Evolutionary conservation across 2,329 filamentous ascomycete species (phyloP).

Genomic region (Botrytis fabae): DNA sequence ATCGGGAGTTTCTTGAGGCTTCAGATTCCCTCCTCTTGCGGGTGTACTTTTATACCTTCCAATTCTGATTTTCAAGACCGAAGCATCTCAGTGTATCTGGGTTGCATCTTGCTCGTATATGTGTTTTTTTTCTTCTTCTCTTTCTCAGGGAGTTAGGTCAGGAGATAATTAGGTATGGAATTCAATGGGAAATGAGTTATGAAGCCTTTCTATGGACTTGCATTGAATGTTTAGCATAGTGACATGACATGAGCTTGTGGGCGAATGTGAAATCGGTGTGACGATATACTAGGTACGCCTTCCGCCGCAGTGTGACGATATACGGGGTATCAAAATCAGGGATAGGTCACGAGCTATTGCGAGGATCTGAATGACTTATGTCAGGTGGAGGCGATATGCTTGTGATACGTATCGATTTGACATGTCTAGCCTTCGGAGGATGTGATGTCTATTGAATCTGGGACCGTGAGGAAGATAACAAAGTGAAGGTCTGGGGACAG

Average conservation of each 20-base stretch:
- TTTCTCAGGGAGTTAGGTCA: not conserved
- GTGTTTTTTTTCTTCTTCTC: not conserved
- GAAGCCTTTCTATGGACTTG: not conserved
- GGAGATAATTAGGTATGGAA: not conserved
- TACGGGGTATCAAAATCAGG: not conserved
- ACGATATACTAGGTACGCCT: not conserved
- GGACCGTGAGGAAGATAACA: not conserved
- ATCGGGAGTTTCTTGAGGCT: conserved; percentile 6
- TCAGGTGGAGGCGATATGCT: not conserved
- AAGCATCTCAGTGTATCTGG: conserved; percentile 13
- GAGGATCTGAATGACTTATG: not conserved
- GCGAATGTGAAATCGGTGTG: not conserved
- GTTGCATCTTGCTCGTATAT: conserved; percentile 3
- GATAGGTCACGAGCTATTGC: not conserved
- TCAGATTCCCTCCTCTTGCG: not conserved
- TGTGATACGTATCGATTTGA: not conserved
- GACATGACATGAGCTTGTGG: not conserved
- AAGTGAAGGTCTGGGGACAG: not conserved
- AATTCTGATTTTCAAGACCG: not conserved
- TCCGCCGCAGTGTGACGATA: not conserved
- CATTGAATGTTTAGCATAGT: not conserved
- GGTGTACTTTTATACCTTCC: conserved; percentile 34
- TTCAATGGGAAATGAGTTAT: conserved; percentile 1
- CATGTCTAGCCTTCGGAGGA: not conserved
- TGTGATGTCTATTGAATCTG: not conserved